A percentile compares a stretch with the other conserved stretches of the same genome.
These are phyloP conservation scores for Solanum rostratum DNA, from an alignment of 257 asterid species.

Conservation along the genomic window DNA sequence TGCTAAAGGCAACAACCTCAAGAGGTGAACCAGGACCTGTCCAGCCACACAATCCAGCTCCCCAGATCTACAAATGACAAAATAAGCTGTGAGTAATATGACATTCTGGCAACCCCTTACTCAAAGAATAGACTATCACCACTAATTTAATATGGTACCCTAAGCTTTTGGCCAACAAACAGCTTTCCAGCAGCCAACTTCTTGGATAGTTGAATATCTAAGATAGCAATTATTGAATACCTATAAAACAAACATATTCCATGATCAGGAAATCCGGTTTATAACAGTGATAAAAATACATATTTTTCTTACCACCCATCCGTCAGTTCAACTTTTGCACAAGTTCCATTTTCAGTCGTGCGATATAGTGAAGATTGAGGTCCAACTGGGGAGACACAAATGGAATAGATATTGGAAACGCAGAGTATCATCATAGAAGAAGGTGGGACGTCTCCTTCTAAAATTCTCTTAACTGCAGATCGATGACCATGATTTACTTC, in stretches of 20 bases:
- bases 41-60: conserved; percentile 91
- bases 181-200: conserved; percentile 66
- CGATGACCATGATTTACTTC: conserved; percentile 91
- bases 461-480: conserved; percentile 69
- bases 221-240: conserved; percentile 64
- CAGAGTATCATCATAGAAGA: conserved; percentile 84
- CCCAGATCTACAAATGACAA: conserved; percentile 83
- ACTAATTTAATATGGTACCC: conserved; percentile 36
- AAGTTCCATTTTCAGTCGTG: conserved; percentile 16
- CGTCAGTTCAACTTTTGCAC: conserved; percentile 65
- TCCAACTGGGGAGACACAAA: conserved; percentile 17
- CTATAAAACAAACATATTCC: conserved; percentile 28
- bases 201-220: conserved; percentile 68
- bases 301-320: conserved; percentile 87
- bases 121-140: conserved; percentile 3
- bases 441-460: conserved; percentile 84
- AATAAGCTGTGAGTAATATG: conserved; percentile 43
- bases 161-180: conserved; percentile 91
- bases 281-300: neutral
- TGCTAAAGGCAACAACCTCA: conserved; percentile 43
- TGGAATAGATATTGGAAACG: conserved; percentile 53
- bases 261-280: neutral
- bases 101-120: conserved; percentile 1
- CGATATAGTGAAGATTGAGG: conserved; percentile 24
- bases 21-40: conserved; percentile 72